These are phyloP conservation scores for Phytophthora vignae DNA, from an alignment of 352 stramenopile species.

Conservation along the genomic window DNA sequence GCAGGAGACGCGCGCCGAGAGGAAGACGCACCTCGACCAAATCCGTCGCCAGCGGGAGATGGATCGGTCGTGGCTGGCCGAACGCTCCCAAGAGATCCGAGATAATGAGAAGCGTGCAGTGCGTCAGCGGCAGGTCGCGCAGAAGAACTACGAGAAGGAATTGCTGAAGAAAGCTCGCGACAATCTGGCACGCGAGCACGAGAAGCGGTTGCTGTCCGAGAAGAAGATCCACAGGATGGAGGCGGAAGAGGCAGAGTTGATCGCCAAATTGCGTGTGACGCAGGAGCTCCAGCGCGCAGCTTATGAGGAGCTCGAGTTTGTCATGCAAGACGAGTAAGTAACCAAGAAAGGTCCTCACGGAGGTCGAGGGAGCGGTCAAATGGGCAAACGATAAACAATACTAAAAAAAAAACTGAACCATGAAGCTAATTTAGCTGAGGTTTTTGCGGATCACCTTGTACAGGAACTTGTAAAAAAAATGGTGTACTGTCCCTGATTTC, in stretches of 20 bases:
- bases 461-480: too few relatives aligned
- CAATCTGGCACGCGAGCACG: constrained; percentile 59
- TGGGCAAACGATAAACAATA: too few relatives aligned
- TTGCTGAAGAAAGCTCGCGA: constrained; percentile 55
- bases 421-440: not conserved
- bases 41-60: constrained; percentile 56
- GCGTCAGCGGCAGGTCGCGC: constrained; percentile 47
- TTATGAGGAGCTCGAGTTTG: constrained; percentile 74
- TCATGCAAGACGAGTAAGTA: constrained; percentile 62
- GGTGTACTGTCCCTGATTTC: too few relatives aligned
- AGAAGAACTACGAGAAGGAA: constrained; percentile 63
- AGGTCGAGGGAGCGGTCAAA: not conserved
- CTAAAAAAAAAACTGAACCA: not conserved
- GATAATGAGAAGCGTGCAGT: constrained; percentile 54
- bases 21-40: constrained; percentile 45
- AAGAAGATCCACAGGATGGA: constrained; percentile 76
- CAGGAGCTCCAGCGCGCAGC: constrained; percentile 72
- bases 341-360: not conserved
- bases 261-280: constrained; percentile 66
- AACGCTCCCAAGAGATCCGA: constrained; percentile 64
- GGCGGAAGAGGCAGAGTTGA: constrained; percentile 61
- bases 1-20: constrained; percentile 59
- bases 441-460: too few relatives aligned
- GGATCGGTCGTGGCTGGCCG: constrained; percentile 46
- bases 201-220: constrained; percentile 63